These are phyloP conservation scores for Neurospora cerealis DNA, from an alignment of 495 filamentous ascomycete genomes.

Conservation along the genomic window DNA sequence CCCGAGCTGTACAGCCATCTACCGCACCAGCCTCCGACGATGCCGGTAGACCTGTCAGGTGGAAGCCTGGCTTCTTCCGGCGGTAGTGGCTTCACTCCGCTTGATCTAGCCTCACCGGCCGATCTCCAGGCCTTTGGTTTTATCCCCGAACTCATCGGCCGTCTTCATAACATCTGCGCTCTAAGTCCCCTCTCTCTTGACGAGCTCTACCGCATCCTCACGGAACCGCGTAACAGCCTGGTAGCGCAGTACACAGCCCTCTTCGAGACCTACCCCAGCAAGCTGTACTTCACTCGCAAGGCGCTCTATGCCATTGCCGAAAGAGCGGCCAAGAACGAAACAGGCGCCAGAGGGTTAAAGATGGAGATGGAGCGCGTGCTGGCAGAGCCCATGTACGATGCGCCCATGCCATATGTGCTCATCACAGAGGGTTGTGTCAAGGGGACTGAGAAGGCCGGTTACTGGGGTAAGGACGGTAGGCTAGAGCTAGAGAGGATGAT, in stretches of 20 bases:
- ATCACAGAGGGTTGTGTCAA: constrained; percentile 67
- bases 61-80: neutral
- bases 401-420: constrained; percentile 56
- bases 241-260: constrained; percentile 77
- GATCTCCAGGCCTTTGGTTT: constrained; percentile 89
- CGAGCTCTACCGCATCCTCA: constrained; percentile 77
- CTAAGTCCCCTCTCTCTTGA: constrained; percentile 70
- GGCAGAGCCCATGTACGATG: constrained; percentile 84
- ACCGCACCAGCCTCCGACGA: constrained; percentile 29
- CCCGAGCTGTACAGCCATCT: constrained; percentile 31
- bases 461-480: constrained; percentile 41
- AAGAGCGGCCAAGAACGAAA: constrained; percentile 63
- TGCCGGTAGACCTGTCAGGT: neutral
- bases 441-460: constrained; percentile 44
- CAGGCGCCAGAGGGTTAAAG: constrained; percentile 77
- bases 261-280: constrained; percentile 73
- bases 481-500: constrained; percentile 45
- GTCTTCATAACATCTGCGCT: constrained; percentile 79
- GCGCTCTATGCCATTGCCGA: constrained; percentile 73
- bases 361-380: constrained; percentile 85
- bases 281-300: constrained; percentile 70
- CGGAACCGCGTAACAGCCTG: constrained; percentile 81
- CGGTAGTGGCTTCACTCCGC: constrained; percentile 50
- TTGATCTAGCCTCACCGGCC: constrained; percentile 69
- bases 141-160: constrained; percentile 87